Evolutionary conservation across 2,329 filamentous ascomycete genomes (phyloP), one percentile per base, ranked within the genome.

Genomic region (Fusarium nygamai): DNA sequence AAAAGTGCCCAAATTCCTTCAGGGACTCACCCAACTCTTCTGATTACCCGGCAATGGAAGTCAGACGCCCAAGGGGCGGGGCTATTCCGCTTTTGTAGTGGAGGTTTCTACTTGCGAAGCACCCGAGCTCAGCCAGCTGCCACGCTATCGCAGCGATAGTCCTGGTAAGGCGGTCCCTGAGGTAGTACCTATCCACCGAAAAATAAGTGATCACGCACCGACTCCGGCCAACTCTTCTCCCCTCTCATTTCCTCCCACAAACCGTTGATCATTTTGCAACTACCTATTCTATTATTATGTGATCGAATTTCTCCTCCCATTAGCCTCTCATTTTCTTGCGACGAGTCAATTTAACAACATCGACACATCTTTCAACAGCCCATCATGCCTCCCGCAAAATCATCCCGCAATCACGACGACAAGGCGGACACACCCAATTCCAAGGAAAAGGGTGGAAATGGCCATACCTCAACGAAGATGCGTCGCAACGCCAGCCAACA

Each of bases 401-500:
- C 84, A 54, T 83, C 85, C 56, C 85, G 85, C 71, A 81, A 81
- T 72, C 83, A 85, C 78, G 86, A 87, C 76, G 86, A 88, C 73
- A 88, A 87, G 77, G 66, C 81, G 59, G 86, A 88, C 63, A 76
- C 78, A 50, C 76, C 80, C 64, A 78, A 78, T 64, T 53, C 77
- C n/a, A 86, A 88, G 76, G 85, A 88, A 67, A 87, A 87, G 79
- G 83, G 82, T 68, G 82, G 82, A 59, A 80, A 80, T 64, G 83
- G 84, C 22, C 81, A 84, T 61, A 78, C 84, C 22, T 87, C 87
- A 61, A 84, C 86, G 68, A 91, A 91, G 80, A 85, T 89, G 82
- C 88, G 88, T 61, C 86, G 89, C 43, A 86, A 86, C 22, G 88
- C 85, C 63, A 89, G 87, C 80, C 87, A 87, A 63, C 84, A 84